Percentiles rank a stretch among this genome's conserved stretches.
These are phyloP conservation scores for Drechslera avenae DNA, from an alignment of 2,329 filamentous ascomycete species.

Conservation along the genomic window DNA sequence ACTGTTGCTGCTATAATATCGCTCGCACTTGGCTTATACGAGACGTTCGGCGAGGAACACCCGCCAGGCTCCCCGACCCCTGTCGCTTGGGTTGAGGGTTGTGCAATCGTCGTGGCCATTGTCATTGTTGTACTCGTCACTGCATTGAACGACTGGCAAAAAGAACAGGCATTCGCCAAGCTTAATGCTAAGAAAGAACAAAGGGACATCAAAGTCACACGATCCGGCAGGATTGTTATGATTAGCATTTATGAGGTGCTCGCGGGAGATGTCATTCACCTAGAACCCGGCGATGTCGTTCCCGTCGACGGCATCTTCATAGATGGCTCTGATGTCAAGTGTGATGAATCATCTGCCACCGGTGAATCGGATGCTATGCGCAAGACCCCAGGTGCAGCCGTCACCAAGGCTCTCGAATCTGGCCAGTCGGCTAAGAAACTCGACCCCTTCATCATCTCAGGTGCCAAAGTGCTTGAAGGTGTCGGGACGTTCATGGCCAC, in stretches of 20 bases:
- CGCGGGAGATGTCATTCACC: constrained; percentile 71
- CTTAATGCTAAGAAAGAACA: constrained; percentile 47
- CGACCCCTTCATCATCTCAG: constrained; percentile 68
- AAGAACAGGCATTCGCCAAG: constrained; percentile 43
- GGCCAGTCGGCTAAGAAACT: constrained; percentile 57
- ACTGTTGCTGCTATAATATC: constrained; percentile 72
- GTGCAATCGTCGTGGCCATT: constrained; percentile 47
- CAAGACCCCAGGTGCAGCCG: constrained; percentile 66
- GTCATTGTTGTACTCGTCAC: constrained; percentile 47
- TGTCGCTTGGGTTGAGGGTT: constrained; percentile 49
- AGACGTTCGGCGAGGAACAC: constrained; percentile 60
- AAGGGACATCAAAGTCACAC: constrained; percentile 53
- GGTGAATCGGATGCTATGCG: constrained; percentile 74
- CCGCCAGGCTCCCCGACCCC: constrained; percentile 49
- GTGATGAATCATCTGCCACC: constrained; percentile 74
- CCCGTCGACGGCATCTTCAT: constrained; percentile 74
- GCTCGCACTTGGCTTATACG: constrained; percentile 71
- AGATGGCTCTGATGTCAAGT: constrained; percentile 67
- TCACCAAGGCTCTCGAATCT: constrained; percentile 61
- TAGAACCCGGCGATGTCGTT: constrained; percentile 71
- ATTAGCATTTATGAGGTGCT: constrained; percentile 65
- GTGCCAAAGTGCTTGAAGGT: constrained; percentile 60
- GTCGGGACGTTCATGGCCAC: constrained; percentile 61
- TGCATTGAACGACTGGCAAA: constrained; percentile 46
- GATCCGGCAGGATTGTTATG: constrained; percentile 67